A percentile compares a stretch with the other conserved stretches of the same genome.
phyloP scores from a whole-genome alignment of 2,329 filamentous ascomycete species.

The Coniochaeta prunicola region DNA sequence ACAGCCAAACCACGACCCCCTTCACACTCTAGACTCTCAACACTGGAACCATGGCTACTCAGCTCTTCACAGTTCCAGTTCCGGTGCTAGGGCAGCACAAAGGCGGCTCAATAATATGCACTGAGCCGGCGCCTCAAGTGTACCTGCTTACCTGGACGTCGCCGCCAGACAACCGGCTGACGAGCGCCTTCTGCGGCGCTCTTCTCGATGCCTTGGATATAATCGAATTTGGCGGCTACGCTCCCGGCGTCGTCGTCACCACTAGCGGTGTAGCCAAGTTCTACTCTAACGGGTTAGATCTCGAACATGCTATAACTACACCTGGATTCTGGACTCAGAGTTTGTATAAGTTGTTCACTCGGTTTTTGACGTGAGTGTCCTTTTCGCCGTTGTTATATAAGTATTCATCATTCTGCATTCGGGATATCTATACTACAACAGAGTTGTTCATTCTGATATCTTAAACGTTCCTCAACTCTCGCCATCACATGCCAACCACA shows the following conservation, averaged over 20 bases:
- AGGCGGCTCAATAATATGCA: constrained; percentile 55
- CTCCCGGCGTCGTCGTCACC: constrained; percentile 68
- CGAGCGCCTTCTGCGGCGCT: constrained; percentile 58
- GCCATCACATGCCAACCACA: not conserved
- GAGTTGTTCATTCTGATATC: no score
- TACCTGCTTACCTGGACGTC: constrained; percentile 69
- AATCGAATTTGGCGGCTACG: constrained; percentile 55
- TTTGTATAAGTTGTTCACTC: constrained; percentile 58
- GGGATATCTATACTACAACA: no score
- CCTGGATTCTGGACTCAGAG: constrained; percentile 53
- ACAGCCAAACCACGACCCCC: not conserved
- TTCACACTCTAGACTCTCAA: not conserved
- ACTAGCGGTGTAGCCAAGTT: constrained; percentile 72
- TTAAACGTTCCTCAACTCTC: no score
- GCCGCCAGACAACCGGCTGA: constrained; percentile 70
- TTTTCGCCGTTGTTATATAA: not conserved
- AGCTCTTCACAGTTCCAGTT: constrained; percentile 56
- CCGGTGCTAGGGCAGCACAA: constrained; percentile 32
- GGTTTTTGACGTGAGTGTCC: constrained; percentile 47
- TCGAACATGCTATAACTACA: constrained; percentile 53
- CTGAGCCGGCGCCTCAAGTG: constrained; percentile 49
- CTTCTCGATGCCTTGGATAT: constrained; percentile 68
- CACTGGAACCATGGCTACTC: not conserved
- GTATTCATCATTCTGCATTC: no score
- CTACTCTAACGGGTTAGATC: constrained; percentile 77